These are phyloP conservation scores for Sugiyamaella qingdaonensis DNA, from an alignment of 805 yeast genomes.

Conservation along the genomic window DNA sequence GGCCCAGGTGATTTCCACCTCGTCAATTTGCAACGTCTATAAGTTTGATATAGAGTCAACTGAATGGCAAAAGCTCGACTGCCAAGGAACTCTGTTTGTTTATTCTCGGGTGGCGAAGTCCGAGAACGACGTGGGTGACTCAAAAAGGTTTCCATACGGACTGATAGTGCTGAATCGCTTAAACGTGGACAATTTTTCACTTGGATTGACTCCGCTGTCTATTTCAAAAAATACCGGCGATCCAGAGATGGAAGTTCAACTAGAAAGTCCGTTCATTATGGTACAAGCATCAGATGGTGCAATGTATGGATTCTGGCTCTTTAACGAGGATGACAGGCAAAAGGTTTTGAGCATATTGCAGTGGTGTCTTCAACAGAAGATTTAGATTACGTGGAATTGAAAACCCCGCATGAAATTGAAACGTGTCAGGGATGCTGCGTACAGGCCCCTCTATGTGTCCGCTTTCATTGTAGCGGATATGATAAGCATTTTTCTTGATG, in stretches of 20 bases:
- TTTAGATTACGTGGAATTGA: slow-evolving; percentile 31
- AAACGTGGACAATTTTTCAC: slow-evolving; percentile 29
- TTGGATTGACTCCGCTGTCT: slow-evolving; percentile 33
- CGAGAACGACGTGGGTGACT: slow-evolving; percentile 17
- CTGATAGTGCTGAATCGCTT: slow-evolving; percentile 36
- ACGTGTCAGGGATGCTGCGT: slow-evolving; percentile 19
- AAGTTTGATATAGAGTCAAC: slow-evolving; percentile 31
- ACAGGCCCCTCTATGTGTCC: too few relatives aligned
- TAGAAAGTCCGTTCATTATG: slow-evolving; percentile 36
- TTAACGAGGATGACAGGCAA: slow-evolving; percentile 31
- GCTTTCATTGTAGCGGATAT: too few relatives aligned
- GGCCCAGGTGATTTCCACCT: slow-evolving; percentile 34
- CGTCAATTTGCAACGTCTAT: slow-evolving; percentile 39
- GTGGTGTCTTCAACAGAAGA: slow-evolving; percentile 30
- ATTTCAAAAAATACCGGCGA: slow-evolving; percentile 20
- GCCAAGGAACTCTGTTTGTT: slow-evolving; percentile 38
- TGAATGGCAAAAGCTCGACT: slow-evolving; percentile 37
- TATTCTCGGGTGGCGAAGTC: slow-evolving; percentile 30
- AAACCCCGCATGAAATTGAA: slow-evolving; percentile 44
- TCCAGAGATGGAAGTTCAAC: slow-evolving; percentile 31
- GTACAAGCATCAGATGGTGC: slow-evolving; percentile 30
- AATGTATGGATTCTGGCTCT: slow-evolving; percentile 38
- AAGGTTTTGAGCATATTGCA: slow-evolving; percentile 25
- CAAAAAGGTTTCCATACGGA: slow-evolving; percentile 33
- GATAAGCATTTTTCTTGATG: too few relatives aligned